A percentile compares a stretch with the other conserved stretches of the same genome.
These are phyloP conservation scores for Hura crepitans DNA, from an alignment of 441 rosid species.

Conservation along the genomic window DNA sequence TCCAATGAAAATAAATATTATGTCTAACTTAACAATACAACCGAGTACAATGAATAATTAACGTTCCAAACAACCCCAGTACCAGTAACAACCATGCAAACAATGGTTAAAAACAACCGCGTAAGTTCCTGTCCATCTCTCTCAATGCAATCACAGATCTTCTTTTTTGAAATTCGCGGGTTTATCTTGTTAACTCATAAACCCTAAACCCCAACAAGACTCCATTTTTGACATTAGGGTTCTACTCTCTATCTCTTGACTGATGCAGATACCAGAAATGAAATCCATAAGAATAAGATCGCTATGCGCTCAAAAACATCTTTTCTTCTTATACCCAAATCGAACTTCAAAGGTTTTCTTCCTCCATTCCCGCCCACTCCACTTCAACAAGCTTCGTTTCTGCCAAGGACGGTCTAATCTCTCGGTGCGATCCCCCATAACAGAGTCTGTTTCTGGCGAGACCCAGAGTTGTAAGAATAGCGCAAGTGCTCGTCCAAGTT, in stretches of 20 bases:
- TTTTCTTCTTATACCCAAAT: conserved; percentile 20
- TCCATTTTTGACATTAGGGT: neutral
- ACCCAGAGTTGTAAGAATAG: neutral
- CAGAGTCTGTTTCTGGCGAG: conserved; percentile 3
- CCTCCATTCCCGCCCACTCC: conserved; percentile 21
- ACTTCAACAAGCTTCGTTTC: conserved; percentile 21
- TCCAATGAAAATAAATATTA: too few relatives aligned
- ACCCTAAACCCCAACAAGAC: neutral
- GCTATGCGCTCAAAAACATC: conserved; percentile 24
- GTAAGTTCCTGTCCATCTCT: too few relatives aligned
- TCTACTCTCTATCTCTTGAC: neutral
- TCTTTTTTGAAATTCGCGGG: conserved; percentile 17
- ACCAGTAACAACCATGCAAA: too few relatives aligned
- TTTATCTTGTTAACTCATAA: neutral
- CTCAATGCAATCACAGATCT: too few relatives aligned
- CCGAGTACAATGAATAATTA: too few relatives aligned
- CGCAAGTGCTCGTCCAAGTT: conserved; percentile 15
- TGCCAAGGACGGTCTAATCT: conserved; percentile 14
- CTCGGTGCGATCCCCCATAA: neutral
- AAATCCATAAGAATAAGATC: conserved; percentile 35
- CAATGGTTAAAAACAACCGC: too few relatives aligned
- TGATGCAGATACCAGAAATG: conserved; percentile 41
- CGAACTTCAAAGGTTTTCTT: conserved; percentile 7
- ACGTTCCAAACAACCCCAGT: too few relatives aligned
- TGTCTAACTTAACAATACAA: too few relatives aligned